Base-by-base conservation (phyloP, 2,329 filamentous ascomycete species). In the Talaromyces sp. region DNA sequence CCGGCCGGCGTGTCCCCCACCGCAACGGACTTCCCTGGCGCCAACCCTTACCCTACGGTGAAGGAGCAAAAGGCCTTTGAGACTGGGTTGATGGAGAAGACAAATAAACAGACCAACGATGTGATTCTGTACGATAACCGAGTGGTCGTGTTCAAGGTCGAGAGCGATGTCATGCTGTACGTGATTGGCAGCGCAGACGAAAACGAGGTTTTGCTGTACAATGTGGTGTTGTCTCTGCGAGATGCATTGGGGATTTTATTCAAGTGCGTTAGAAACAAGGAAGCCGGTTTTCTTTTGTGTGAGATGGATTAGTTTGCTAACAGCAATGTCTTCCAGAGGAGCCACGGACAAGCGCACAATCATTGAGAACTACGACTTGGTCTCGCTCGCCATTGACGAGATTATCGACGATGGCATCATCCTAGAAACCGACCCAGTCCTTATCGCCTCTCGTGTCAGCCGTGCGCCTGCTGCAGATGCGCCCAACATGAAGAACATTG, bases 111-210 rank as follows among this genome's bases (percentile, higher is more conserved):
- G 79, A 92, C 86, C 14, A 91, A 89, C 68, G 94, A 97, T 79
- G 94, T 99, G 69, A 95, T 99, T 68, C 86, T 99, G 59, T 97
- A 97, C 79, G 94, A 99, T 79, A 95, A 95, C 79, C 87, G 91
- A 70, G 89, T 99, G 63, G 91, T 97, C 59, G 88, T 97, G 57
- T 99, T 97, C 83, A 99, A 99, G 86, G 89, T 89, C 80, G 94
- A 99, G 81, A 92, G 90, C 68, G 94, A 99, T 75, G 90, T 97
- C 60, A 97, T 97, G 89, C 85, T 90, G 52, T 97, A 97, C 74
- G 89, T 97, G 27, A 90, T 99, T 11, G 93, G 93, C 65, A 87
- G 88, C 58, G 84, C 90, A 57, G 91, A 97, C 57, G 94, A 99
- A 83, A 99, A 97, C 76, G 94, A 99, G 80, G 90, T 99, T 59